A percentile compares a stretch with the other conserved stretches of the same genome.
These are phyloP conservation scores for Coemansia guatemalensis DNA, from an alignment of 192 early-diverging fungal genomes.

Conservation along the genomic window DNA sequence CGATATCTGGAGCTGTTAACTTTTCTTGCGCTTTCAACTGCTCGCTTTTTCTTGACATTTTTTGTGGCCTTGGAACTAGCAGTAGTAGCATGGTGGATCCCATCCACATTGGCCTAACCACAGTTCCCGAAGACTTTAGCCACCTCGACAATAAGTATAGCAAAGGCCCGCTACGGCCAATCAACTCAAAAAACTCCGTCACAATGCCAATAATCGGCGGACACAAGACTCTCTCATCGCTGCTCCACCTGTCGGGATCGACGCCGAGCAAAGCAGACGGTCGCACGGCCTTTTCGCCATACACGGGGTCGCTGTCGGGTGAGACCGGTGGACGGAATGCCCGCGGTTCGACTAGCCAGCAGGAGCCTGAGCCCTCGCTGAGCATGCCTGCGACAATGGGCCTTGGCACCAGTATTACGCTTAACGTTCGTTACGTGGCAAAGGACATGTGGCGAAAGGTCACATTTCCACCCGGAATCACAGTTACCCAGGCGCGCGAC, in stretches of 20 bases:
- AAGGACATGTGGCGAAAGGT: slow-evolving; percentile 55
- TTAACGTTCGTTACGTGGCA: slow-evolving; percentile 55
- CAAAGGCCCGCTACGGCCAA: slow-evolving; percentile 11
- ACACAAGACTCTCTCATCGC: slow-evolving; percentile 47
- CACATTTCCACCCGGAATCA: slow-evolving; percentile 52
- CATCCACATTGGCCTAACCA: slow-evolving; percentile 35
- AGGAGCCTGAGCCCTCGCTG: slow-evolving; percentile 6
- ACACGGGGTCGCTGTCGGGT: slow-evolving; percentile 39
- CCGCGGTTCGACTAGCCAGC: slow-evolving; percentile 2
- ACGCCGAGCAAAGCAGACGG: slow-evolving; percentile 30
- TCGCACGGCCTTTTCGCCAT: slow-evolving; percentile 38
- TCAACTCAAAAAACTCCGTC: slow-evolving; percentile 6
- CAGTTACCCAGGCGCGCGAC: slow-evolving; percentile 55
- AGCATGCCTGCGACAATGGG: slow-evolving; percentile 19
- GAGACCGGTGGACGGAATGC: slow-evolving; percentile 7
- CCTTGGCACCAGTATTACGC: slow-evolving; percentile 40
- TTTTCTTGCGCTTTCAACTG: background rate
- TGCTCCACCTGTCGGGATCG: slow-evolving; percentile 35
- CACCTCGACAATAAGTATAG: slow-evolving; percentile 27
- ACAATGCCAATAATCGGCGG: slow-evolving; percentile 51
- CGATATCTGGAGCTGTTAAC: background rate
- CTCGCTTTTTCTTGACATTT: slow-evolving; percentile 1
- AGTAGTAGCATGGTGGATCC: slow-evolving; percentile 50
- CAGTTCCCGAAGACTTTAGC: slow-evolving; percentile 49
- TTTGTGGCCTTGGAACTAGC: background rate